Percentiles rank a stretch among this genome's conserved stretches.
Evolutionary conservation across 768 basidiomycete species (phyloP).

Genomic region (Guyanaporus albipodus): DNA sequence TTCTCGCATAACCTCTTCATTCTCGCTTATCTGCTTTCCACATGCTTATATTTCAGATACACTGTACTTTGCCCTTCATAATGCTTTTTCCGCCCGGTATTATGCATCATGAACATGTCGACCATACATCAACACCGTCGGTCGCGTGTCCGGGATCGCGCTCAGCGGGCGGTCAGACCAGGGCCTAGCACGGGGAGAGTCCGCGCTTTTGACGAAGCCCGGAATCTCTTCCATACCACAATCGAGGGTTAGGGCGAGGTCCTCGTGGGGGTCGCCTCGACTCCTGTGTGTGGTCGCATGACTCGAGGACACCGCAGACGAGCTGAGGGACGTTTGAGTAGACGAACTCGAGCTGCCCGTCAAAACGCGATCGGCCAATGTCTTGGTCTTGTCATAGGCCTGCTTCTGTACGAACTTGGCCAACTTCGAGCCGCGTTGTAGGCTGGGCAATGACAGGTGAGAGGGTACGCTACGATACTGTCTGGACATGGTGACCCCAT

Average conservation of each 20-base stretch:
- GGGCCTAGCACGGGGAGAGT: conserved; percentile 50
- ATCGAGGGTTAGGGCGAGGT: conserved; percentile 13
- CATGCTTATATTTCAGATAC: too few species aligned
- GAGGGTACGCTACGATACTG: conserved; percentile 41
- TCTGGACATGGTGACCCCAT: conserved; percentile 41
- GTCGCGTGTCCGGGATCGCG: conserved; percentile 40
- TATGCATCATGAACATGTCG: too few species aligned
- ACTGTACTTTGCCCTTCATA: too few species aligned
- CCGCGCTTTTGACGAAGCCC: conserved; percentile 62
- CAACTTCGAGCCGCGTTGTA: conserved; percentile 49
- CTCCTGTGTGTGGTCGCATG: conserved; percentile 24
- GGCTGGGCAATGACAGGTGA: conserved; percentile 39
- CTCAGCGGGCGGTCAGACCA: conserved; percentile 55
- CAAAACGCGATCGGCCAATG: conserved; percentile 38
- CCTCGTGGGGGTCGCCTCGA: conserved; percentile 24
- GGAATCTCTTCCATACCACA: conserved; percentile 50
- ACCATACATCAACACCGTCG: conserved; percentile 45
- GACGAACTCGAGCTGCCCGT: conserved; percentile 41
- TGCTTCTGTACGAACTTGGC: conserved; percentile 68
- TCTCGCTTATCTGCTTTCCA: too few species aligned
- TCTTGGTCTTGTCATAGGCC: conserved; percentile 56
- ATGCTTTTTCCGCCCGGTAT: too few species aligned
- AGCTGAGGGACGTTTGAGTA: conserved; percentile 25
- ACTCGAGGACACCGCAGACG: conserved; percentile 29
- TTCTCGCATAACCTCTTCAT: too few species aligned